Conservation (phyloP, 2,329 filamentous ascomycete species). For the Xylariaceae sp. region DNA sequence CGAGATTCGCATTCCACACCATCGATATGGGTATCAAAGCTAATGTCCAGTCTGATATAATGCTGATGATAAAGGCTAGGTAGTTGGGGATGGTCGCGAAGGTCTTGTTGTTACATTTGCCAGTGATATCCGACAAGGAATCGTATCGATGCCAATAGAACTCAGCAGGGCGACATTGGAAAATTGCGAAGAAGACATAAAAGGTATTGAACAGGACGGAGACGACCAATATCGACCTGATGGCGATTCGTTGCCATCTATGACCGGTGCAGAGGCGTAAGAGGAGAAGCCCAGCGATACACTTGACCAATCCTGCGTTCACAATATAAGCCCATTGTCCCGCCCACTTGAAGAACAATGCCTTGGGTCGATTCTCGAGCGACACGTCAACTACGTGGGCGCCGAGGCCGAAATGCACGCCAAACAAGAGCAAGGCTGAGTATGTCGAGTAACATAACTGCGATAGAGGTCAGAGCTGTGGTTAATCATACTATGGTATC, state of each 20-base stretch:
- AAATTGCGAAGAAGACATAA: background rate
- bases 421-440: background rate
- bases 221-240: background rate
- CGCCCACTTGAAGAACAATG: constrained; percentile 1
- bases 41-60: background rate
- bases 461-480: background rate
- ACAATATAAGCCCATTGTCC: background rate
- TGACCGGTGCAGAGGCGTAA: background rate
- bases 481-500: background rate
- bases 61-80: background rate
- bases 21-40: background rate
- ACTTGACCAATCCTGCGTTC: background rate
- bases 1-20: background rate
- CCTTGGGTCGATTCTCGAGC: background rate
- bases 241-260: background rate
- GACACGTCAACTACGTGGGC: background rate
- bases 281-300: background rate
- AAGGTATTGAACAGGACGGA: background rate
- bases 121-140: background rate
- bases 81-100: background rate
- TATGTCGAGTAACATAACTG: background rate
- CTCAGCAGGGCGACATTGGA: background rate
- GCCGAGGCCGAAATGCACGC: background rate
- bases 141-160: constrained; percentile 1
- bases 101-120: background rate